phyloP scores from a whole-genome alignment of 2,329 filamentous ascomycete genomes.

The Scytalidium sp. region DNA sequence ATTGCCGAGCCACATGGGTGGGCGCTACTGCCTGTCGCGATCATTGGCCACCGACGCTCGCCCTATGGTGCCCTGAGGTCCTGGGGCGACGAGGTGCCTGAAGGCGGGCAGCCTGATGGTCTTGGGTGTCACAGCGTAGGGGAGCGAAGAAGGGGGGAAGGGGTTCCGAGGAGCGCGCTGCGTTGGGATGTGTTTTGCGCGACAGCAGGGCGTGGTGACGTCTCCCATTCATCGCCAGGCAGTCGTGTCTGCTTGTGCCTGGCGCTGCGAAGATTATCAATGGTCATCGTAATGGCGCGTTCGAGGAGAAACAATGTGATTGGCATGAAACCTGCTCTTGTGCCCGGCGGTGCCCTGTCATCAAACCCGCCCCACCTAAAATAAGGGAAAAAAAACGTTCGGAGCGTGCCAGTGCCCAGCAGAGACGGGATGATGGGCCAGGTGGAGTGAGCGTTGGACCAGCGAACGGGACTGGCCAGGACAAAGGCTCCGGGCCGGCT shows the following conservation, averaged over 20 bases:
- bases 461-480: background rate
- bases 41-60: background rate
- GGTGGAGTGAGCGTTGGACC: background rate
- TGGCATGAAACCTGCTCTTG: background rate
- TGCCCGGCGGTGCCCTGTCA: background rate
- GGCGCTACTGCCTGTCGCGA: background rate
- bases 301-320: background rate
- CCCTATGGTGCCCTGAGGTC: background rate
- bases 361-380: background rate
- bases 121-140: background rate
- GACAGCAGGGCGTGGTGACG: background rate
- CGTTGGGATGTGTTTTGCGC: background rate
- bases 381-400: background rate
- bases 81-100: background rate
- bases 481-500: background rate
- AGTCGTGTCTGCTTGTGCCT: no score
- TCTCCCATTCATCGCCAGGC: background rate
- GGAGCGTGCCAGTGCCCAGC: background rate
- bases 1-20: background rate
- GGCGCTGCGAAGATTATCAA: background rate
- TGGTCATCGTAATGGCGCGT: background rate
- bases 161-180: background rate
- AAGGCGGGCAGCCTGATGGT: background rate
- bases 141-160: background rate
- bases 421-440: background rate